Conservation (phyloP, 2,329 filamentous ascomycete genomes). For the Seiridium unicorne region DNA sequence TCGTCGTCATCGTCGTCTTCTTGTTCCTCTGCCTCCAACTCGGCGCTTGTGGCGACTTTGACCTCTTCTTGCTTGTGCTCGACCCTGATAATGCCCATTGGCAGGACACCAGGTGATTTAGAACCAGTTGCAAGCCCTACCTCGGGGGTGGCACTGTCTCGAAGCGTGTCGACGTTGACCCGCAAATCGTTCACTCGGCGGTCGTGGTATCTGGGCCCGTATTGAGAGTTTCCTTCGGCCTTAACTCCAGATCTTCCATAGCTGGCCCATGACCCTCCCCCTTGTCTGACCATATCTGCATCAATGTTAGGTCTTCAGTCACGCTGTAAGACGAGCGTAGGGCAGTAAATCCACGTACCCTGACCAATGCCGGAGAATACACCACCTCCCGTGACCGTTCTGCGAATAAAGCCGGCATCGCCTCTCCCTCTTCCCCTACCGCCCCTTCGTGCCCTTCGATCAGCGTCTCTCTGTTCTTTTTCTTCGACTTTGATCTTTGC, state of each 20-base stretch:
- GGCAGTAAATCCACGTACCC: constrained; percentile 14
- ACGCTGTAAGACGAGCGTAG: background rate
- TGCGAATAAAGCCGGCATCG: constrained; percentile 24
- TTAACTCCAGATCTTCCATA: constrained; percentile 23
- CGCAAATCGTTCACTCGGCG: constrained; percentile 44
- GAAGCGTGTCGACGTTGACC: constrained; percentile 58
- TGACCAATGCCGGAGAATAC: constrained; percentile 32
- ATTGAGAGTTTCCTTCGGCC: constrained; percentile 31
- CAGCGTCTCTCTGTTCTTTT: constrained; percentile 26
- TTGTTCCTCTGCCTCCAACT: constrained; percentile 54
- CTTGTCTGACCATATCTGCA: constrained; percentile 23
- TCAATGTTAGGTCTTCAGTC: no score
- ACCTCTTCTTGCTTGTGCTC: constrained; percentile 54
- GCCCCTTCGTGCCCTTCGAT: constrained; percentile 33
- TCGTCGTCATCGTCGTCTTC: constrained; percentile 41
- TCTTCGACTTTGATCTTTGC: constrained; percentile 30
- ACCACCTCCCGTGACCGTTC: constrained; percentile 30
- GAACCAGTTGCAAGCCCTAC: constrained; percentile 25
- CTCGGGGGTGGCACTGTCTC: constrained; percentile 38
- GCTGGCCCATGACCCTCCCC: constrained; percentile 11
- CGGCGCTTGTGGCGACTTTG: constrained; percentile 54
- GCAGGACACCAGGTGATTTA: constrained; percentile 35
- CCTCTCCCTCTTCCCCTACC: constrained; percentile 32
- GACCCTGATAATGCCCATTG: constrained; percentile 55
- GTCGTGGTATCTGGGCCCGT: constrained; percentile 35